Evolutionary conservation across 345 rosid genomes (phyloP), one percentile per base, ranked within the genome.

Genomic region (Tarenaya hassleriana): DNA sequence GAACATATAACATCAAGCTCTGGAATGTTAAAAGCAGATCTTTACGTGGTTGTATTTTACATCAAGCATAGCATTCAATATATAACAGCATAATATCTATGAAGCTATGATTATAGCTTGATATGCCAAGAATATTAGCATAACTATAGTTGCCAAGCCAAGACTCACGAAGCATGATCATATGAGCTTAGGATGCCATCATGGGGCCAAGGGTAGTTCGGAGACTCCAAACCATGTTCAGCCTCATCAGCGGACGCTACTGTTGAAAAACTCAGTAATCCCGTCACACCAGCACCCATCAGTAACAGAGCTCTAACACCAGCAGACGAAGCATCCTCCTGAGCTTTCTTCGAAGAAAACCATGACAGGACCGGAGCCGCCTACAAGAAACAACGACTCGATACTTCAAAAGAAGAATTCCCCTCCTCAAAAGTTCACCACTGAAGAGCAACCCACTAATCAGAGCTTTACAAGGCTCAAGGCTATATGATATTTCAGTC

Each of bases 151-250:
- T 2, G 29, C 5, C 5, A 24, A 24, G 5, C 5, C 29, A 24
- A 39, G 39, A 82, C 98, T 85, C 65, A 92, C 96, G 98, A 92
- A 52, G 95, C 84, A 79, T 92, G 98, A 70, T 92, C 97, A 48
- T 85, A 92, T 33, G 95, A 85, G 65, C 97, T 85, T 24, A 92
- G 88, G 59, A 92, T 92, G 64, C 95, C 95, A 16, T 71, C 29
- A 61, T 88, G 98, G 52, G 98, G 98, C 98, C 98, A 92, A 34
- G 98, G 98, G 70, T 85, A 92, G 72, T 35, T 63, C 17, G 98
- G 80, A 71, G 69, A 76, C 44, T 56, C 91, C 71, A 92, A 70
- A 16, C 98, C 98, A 51, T 88, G 97, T 51, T 88, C 98, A 15
- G 98, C 97, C 70, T 92, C 98, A 62, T 92, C 98, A 27, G 98